These are phyloP conservation scores for Acacia concinna DNA, from an alignment of 331 rosid genomes.

Conservation along the genomic window DNA sequence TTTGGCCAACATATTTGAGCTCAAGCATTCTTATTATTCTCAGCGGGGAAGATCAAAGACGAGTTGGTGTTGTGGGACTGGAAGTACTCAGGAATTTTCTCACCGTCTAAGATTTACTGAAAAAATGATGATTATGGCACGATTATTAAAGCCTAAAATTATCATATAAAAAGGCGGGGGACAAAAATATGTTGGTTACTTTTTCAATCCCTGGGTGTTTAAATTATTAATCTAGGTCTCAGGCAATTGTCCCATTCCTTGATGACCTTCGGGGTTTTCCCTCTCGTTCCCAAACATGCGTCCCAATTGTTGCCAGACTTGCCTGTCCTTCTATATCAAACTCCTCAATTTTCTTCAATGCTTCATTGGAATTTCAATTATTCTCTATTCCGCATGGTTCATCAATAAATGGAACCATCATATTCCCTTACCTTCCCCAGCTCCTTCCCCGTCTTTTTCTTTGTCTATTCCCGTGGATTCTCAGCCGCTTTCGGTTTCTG, in stretches of 20 bases:
- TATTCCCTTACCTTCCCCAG: slow-evolving; percentile 39
- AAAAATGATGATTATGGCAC: no score
- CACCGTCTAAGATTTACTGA: no score
- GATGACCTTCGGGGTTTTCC: background rate
- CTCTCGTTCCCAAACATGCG: slow-evolving; percentile 41
- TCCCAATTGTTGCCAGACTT: slow-evolving; percentile 64
- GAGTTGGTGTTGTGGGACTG: no score
- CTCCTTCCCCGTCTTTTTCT: slow-evolving; percentile 25
- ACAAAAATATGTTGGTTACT: no score
- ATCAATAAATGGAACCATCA: slow-evolving; percentile 67
- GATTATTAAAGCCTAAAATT: no score
- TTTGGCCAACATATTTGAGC: no score
- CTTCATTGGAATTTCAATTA: slow-evolving; percentile 70
- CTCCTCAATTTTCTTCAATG: slow-evolving; percentile 80
- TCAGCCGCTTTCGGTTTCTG: slow-evolving; percentile 24
- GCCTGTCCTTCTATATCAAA: slow-evolving; percentile 69
- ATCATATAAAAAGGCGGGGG: no score
- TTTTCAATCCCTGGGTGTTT: background rate
- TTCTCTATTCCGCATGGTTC: slow-evolving; percentile 84
- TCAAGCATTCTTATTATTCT: no score
- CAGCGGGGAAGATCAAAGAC: no score
- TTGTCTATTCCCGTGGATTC: slow-evolving; percentile 34
- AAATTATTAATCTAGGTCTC: background rate
- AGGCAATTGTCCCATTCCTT: background rate
- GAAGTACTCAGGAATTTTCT: no score